A percentile compares a stretch with the other conserved stretches of the same genome.
phyloP scores from a whole-genome alignment of 257 asterid genomes.

The Solanum medicagineum region DNA sequence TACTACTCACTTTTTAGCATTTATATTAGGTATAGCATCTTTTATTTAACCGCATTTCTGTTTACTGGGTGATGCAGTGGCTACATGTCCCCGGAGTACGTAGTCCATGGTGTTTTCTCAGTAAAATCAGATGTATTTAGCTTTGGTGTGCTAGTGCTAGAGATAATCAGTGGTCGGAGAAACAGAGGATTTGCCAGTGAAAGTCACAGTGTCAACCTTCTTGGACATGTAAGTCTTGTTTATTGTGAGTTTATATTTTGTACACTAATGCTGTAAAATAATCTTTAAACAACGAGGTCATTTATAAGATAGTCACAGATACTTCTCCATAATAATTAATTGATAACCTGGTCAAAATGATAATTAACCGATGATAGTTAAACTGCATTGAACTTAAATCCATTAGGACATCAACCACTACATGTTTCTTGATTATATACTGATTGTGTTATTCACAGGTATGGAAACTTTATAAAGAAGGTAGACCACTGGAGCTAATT shows the following conservation, averaged over 20 bases:
- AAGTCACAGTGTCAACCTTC: constrained; percentile 14
- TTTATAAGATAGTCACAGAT: neutral
- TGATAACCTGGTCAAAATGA: neutral
- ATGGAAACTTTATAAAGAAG: constrained; percentile 3
- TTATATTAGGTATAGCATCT: neutral
- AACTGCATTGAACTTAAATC: neutral
- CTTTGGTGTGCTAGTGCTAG: constrained; percentile 21
- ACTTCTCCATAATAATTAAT: neutral
- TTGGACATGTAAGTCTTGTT: constrained; percentile 13
- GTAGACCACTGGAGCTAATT: neutral
- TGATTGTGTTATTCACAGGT: neutral
- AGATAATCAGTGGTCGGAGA: constrained; percentile 10
- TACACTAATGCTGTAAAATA: neutral
- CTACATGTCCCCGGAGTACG: constrained; percentile 28
- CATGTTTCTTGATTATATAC: neutral
- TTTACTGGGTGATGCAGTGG: constrained; percentile 10
- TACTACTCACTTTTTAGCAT: neutral
- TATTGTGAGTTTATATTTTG: neutral
- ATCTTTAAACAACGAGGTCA: neutral
- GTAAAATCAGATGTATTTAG: constrained; percentile 24
- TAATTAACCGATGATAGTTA: neutral
- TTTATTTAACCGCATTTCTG: neutral
- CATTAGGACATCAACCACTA: neutral
- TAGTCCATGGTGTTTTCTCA: constrained; percentile 20
- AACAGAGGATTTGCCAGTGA: neutral